Base-by-base conservation (phyloP, 2,329 filamentous ascomycete species). In the Aspergillus sp. region DNA sequence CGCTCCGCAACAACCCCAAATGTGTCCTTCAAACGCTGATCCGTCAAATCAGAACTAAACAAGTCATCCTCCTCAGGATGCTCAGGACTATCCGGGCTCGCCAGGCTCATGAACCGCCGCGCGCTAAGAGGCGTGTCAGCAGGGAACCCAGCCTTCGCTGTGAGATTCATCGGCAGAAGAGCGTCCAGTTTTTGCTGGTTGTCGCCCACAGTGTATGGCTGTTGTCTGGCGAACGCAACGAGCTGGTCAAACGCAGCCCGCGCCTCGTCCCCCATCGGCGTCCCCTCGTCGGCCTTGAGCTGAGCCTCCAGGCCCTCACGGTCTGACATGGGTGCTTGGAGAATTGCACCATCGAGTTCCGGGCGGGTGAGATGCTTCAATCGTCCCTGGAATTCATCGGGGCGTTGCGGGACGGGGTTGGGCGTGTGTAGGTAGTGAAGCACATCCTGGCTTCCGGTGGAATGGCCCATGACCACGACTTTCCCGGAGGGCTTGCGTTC, bases 261-360 rank as follows among this genome's bases (percentile, higher is more conserved):
- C 2, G 51, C 50, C 45, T 63, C 60, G 3, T 51, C 41, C 9
- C 50, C 52, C 42, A 53, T 33, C 19, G 17, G 3, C 37, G 17
- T 39, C 7, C 37, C 37, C 37, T 39, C 37, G 2, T 19, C 37
- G 7, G 10, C 17, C 38, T 60, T 54, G 5, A 64, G 46, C 19
- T 48, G 48, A 17, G 57, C 63, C 44, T 81, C 68, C 5, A 77
- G 61, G 3, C 77, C 79, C 63, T 94, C 85, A 25, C 88, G 77
- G 64, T 95, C 89, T 1, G 82, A 88, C 3, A 90, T 83, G 0
- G 87, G 83, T 0, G 85, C 88, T 65, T 95, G 90, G 47, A 95
- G 70, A 41, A 95, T 85, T 43, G 83, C 83, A 32, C 85, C 90
- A 50, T 93, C 81, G 1, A 95, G 70, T 0, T 49, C 70, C 0